phyloP scores from a whole-genome alignment of 169 alveolate species.

The Theileria sp. region DNA sequence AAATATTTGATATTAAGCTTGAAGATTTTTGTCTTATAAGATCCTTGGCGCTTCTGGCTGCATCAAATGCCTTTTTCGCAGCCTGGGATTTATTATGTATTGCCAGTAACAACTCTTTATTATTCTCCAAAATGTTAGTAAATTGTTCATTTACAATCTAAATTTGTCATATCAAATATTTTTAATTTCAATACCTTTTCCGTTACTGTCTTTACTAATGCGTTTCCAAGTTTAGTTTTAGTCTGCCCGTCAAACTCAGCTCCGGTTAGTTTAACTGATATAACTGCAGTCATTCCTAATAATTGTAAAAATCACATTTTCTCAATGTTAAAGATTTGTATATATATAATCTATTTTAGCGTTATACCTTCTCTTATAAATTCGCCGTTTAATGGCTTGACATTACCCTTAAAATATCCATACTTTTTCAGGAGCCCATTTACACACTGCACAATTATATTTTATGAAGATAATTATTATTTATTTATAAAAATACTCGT shows the following conservation, averaged over 20 bases:
- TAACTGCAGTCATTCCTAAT: slow-evolving; percentile 76
- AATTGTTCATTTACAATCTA: slow-evolving; percentile 65
- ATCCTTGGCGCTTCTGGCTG: slow-evolving; percentile 78
- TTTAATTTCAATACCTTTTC: slow-evolving; percentile 47
- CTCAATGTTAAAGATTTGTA: not conserved
- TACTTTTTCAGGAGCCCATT: slow-evolving; percentile 53
- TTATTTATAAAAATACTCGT: slow-evolving; percentile 32
- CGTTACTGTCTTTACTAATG: slow-evolving; percentile 65
- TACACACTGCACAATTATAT: slow-evolving; percentile 53
- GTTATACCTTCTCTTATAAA: slow-evolving; percentile 68
- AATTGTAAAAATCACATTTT: not conserved
- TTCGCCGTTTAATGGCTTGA: slow-evolving; percentile 69
- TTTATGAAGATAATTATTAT: slow-evolving; percentile 2
- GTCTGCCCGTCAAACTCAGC: slow-evolving; percentile 87
- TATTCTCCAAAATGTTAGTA: slow-evolving; percentile 72
- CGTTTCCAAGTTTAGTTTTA: slow-evolving; percentile 77
- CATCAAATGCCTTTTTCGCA: slow-evolving; percentile 76
- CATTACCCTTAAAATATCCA: slow-evolving; percentile 59
- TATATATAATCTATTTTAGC: slow-evolving; percentile 14
- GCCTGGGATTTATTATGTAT: slow-evolving; percentile 73
- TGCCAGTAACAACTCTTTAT: slow-evolving; percentile 68
- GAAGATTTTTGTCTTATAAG: slow-evolving; percentile 72
- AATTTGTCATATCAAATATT: not conserved
- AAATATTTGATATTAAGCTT: slow-evolving; percentile 53
- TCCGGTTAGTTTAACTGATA: slow-evolving; percentile 71